Conservation (phyloP, 257 asterid genomes). For the Leptodermis oblonga region DNA sequence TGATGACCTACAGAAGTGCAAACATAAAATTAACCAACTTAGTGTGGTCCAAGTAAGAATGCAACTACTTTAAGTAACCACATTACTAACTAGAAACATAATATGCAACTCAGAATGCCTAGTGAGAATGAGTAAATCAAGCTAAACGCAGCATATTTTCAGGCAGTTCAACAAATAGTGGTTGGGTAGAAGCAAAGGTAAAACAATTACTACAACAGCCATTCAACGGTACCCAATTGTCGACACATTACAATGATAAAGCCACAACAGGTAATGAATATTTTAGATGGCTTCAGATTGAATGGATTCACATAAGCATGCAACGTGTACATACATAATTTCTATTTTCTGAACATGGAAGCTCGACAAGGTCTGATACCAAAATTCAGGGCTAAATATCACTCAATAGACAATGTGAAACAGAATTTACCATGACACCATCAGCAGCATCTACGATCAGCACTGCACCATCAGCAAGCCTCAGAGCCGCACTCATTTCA, state of each 20-base stretch:
- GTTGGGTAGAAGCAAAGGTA: background rate
- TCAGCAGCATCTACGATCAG: conserved; percentile 95
- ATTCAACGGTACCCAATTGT: background rate
- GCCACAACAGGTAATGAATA: background rate
- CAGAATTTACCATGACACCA: conserved; percentile 78
- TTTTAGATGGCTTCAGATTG: background rate
- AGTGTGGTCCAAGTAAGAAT: background rate
- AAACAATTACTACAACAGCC: background rate
- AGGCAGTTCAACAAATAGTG: background rate
- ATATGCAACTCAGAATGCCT: background rate
- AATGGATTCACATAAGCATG: background rate
- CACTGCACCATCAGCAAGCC: conserved; percentile 99
- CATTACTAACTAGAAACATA: background rate
- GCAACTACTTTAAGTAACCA: no score
- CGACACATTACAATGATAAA: background rate
- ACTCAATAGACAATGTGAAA: background rate
- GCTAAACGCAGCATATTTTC: background rate
- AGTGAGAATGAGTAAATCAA: background rate
- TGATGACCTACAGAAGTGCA: background rate
- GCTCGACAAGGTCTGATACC: background rate
- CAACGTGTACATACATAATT: background rate
- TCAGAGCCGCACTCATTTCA: conserved; percentile 94
- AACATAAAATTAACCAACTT: background rate
- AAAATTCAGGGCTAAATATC: background rate
- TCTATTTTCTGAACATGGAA: background rate